Evolutionary conservation across 2,329 filamentous ascomycete species (phyloP), one percentile per base, ranked within the genome.

Genomic region (Pseudovirgaria hyperparasitica): DNA sequence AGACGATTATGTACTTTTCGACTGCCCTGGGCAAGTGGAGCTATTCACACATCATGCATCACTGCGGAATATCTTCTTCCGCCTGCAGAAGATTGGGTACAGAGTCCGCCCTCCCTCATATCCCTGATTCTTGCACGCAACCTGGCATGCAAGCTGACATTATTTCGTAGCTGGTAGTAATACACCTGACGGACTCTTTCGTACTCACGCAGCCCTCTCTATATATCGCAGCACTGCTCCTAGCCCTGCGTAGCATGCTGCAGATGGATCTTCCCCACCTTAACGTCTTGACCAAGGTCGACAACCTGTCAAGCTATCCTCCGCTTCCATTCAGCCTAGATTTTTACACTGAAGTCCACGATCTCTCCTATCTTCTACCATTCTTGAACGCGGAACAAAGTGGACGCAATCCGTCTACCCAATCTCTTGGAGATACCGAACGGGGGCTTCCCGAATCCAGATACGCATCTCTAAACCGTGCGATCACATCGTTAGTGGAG

Each of bases 201-300:
- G 87, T 84, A 51, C 68, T 96, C 16, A 93, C 86, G 1, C 75
- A 92, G 33, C 90, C 90, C 1, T 94, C 86, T 3, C 71, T 96
- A 34, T 98, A 94, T 56, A 79, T 98, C 33, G 92, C 87, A 40
- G 90, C 92, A 9, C 68, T 98, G 31, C 76, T 98, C 30, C 75
- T 98, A 14, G 87, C 85, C 29, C 72, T 98, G 37, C 79, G 90
- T 39, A 86, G 84, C 42, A 98, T 98, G 87, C 74, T 98, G 28
- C 90, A 96, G 58, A 87, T 98, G 70, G 90, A 96, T 48, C 79
- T 96, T 35, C 85, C 90, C 1, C 84, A 94, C 48, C 66, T 98
- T 40, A 98, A 98, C 47, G 82, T 98, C 35, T 70, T 98, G 15
- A 94, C 86, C 31, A 98, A 98, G 59, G 92, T 98, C 57, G 90